A percentile compares a stretch with the other conserved stretches of the same genome.
phyloP scores from a whole-genome alignment of 768 basidiomycete genomes.

The Collybia nuda region DNA sequence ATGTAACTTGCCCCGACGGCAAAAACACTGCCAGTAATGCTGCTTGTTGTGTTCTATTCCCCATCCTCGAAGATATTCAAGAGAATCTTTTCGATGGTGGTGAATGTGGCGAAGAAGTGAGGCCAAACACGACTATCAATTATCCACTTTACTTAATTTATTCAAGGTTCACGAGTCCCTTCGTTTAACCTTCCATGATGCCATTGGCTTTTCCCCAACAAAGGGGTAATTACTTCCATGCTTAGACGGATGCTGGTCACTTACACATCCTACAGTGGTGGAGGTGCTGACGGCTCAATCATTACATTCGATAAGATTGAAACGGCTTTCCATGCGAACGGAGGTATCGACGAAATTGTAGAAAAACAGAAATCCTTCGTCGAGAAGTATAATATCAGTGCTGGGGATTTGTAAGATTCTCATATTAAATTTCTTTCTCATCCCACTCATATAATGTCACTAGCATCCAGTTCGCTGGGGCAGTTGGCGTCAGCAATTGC shows the following conservation, averaged over 20 bases:
- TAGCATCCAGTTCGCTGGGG: conserved; percentile 48
- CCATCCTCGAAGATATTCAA: conserved; percentile 38
- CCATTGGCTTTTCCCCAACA: conserved; percentile 40
- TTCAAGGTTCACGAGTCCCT: conserved; percentile 14
- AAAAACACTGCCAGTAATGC: conserved; percentile 24
- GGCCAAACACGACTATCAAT: neutral
- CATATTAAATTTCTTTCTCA: neutral
- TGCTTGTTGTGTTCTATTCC: conserved; percentile 39
- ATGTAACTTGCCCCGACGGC: conserved; percentile 24
- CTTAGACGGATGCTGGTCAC: neutral
- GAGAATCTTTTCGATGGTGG: conserved; percentile 33
- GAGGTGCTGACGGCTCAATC: conserved; percentile 51
- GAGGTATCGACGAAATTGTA: conserved; percentile 42
- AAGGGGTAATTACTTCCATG: conserved; percentile 22
- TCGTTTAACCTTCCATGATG: conserved; percentile 39
- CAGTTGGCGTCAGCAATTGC: conserved; percentile 41
- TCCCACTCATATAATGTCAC: neutral
- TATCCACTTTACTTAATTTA: neutral
- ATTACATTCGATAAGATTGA: conserved; percentile 44
- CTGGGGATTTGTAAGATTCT: conserved; percentile 45
- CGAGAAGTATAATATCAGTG: conserved; percentile 30
- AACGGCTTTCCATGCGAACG: conserved; percentile 39
- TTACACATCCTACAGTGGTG: conserved; percentile 25
- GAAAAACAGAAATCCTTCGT: conserved; percentile 33
- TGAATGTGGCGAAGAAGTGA: conserved; percentile 33